Conservation (phyloP, 2,329 filamentous ascomycete genomes). For the Bretziella fagacearum region DNA sequence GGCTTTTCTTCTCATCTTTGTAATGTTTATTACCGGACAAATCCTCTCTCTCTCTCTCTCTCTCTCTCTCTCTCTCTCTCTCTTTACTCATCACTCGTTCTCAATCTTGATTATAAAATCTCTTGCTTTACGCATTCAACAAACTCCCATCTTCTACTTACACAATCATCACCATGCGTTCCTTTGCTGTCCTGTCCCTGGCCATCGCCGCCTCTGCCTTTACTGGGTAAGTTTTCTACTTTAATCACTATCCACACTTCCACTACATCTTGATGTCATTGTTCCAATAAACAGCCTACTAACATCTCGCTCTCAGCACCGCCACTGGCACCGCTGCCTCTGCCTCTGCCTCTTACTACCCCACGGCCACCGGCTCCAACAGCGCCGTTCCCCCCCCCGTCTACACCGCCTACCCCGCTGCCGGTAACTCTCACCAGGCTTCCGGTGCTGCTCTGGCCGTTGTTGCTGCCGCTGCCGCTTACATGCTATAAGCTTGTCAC, state of each 20-base stretch:
- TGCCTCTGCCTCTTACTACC: neutral
- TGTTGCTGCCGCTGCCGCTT: slow-evolving; percentile 11
- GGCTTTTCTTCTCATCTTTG: too few relatives aligned
- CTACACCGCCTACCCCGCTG: slow-evolving; percentile 14
- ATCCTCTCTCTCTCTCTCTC: too few relatives aligned
- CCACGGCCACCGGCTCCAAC: slow-evolving; percentile 5
- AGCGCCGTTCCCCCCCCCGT: slow-evolving; percentile 7
- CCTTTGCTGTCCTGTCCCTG: slow-evolving; percentile 11
- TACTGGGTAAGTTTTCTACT: slow-evolving; percentile 9
- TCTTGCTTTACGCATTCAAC: too few relatives aligned
- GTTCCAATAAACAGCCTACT: neutral
- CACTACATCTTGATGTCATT: neutral
- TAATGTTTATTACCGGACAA: too few relatives aligned
- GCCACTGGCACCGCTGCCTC: neutral
- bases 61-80: too few relatives aligned
- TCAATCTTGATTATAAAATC: too few relatives aligned
- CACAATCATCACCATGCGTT: slow-evolving; percentile 7
- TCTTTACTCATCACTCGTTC: too few relatives aligned
- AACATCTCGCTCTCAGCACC: neutral
- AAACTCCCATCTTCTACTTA: neutral
- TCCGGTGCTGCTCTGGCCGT: slow-evolving; percentile 12
- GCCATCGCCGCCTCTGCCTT: slow-evolving; percentile 8
- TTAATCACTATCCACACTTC: neutral
- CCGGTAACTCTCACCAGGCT: slow-evolving; percentile 10
- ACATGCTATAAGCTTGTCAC: slow-evolving; percentile 7